Conservation (phyloP, 345 rosid genomes). For the Eutrema yunnanense region DNA sequence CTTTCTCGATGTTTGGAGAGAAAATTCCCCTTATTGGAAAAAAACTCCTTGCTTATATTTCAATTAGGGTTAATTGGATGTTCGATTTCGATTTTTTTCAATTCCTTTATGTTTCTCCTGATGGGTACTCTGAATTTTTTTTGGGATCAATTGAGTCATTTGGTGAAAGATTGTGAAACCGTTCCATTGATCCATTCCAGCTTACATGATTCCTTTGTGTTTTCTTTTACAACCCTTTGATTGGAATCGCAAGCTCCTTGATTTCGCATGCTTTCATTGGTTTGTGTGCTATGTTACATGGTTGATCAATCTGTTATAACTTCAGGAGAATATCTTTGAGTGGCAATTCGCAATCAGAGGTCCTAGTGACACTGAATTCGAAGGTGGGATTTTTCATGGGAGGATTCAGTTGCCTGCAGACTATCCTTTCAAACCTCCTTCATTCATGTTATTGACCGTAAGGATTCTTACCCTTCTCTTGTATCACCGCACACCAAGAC, state of each 20-base stretch:
- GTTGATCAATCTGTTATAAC: not conserved
- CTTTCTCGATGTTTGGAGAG: not conserved
- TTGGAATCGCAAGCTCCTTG: no score
- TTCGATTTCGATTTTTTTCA: no score
- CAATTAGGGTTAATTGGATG: not conserved
- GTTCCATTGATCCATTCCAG: no score
- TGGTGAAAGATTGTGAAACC: no score
- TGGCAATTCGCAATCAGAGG: constrained; percentile 96
- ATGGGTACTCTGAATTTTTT: no score
- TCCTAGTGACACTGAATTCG: constrained; percentile 65
- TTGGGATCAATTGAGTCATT: no score
- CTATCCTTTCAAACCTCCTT: constrained; percentile 90
- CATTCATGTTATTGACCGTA: constrained; percentile 80
- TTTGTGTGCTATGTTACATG: not conserved
- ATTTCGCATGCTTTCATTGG: not conserved
- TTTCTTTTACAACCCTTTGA: no score
- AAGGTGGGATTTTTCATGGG: constrained; percentile 91
- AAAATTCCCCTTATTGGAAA: no score
- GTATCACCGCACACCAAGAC: not conserved
- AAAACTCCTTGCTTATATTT: not conserved
- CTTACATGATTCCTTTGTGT: no score
- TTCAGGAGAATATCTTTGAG: constrained; percentile 90
- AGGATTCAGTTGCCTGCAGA: constrained; percentile 85
- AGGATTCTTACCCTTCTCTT: constrained; percentile 9
- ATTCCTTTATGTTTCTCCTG: no score